phyloP scores from a whole-genome alignment of 2,329 filamentous ascomycete species.

The Microdochium bolleyi region DNA sequence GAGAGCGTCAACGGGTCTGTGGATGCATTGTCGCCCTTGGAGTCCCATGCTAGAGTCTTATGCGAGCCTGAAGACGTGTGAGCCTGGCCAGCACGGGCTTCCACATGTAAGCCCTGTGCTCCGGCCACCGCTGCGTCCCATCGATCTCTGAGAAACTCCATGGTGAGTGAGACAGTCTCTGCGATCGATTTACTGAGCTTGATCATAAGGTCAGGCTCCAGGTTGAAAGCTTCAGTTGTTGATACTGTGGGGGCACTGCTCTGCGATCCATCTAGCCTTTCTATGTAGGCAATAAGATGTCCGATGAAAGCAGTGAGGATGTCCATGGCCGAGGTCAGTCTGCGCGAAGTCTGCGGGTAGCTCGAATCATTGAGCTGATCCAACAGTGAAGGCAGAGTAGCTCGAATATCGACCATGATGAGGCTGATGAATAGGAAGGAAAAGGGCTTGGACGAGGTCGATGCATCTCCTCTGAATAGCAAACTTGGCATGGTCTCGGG shows the following conservation, averaged over 20 bases:
- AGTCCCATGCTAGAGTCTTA: conserved; percentile 51
- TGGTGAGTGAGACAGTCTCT: conserved; percentile 54
- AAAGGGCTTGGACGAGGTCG: conserved; percentile 42
- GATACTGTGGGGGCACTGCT: conserved; percentile 3
- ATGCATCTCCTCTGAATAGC: conserved; percentile 34
- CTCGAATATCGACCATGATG: conserved; percentile 57
- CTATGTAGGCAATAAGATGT: conserved; percentile 45
- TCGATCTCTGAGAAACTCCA: conserved; percentile 62
- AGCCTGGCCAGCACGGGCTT: conserved; percentile 36
- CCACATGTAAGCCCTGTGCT: conserved; percentile 51
- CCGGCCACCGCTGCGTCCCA: conserved; percentile 61
- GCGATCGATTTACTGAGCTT: conserved; percentile 52
- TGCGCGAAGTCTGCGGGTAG: conserved; percentile 41
- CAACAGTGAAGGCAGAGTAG: conserved; percentile 53
- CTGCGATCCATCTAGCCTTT: conserved; percentile 28
- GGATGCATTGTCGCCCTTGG: conserved; percentile 34
- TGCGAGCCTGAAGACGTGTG: conserved; percentile 35
- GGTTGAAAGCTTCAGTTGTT: conserved; percentile 25
- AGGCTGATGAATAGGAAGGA: conserved; percentile 57
- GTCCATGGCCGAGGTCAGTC: conserved; percentile 55
- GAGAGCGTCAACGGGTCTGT: conserved; percentile 53
- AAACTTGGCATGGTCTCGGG: conserved; percentile 34
- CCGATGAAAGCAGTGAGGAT: conserved; percentile 53
- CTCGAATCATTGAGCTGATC: conserved; percentile 45
- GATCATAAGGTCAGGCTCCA: conserved; percentile 51